Percentiles rank a stretch among this genome's conserved stretches.
phyloP scores from a whole-genome alignment of 179 eudicot genomes.

The Carnegiea gigantea region DNA sequence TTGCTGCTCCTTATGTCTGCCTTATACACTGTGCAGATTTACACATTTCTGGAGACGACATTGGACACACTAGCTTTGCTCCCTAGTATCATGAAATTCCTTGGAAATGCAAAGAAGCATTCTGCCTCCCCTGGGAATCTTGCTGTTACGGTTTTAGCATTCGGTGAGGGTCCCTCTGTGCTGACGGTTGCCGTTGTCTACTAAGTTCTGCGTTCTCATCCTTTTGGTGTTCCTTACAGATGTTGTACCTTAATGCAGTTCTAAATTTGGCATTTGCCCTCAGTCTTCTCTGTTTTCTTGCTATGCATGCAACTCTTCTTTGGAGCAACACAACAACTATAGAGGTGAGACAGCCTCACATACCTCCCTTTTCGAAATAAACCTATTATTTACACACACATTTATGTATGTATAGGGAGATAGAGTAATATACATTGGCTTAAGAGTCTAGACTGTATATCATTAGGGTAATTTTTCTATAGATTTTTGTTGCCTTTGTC shows the following conservation, averaged over 20 bases:
- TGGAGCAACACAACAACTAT: conserved; percentile 88
- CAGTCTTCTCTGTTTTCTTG: conserved; percentile 81
- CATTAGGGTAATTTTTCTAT: too few relatives aligned
- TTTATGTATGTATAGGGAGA: too few relatives aligned
- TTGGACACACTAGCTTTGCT: conserved; percentile 73
- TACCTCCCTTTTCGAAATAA: not conserved
- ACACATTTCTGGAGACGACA: conserved; percentile 73
- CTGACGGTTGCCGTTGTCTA: conserved; percentile 1
- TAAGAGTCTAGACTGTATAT: too few relatives aligned
- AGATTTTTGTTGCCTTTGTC: too few relatives aligned
- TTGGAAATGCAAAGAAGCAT: conserved; percentile 54
- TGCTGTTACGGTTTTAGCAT: conserved; percentile 74
- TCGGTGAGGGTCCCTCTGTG: conserved; percentile 44
- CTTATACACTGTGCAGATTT: conserved; percentile 44
- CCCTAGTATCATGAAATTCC: conserved; percentile 63
- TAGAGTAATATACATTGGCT: too few relatives aligned
- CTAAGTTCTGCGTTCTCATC: conserved; percentile 30
- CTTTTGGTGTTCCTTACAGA: conserved; percentile 46
- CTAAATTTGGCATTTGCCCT: conserved; percentile 83
- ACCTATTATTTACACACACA: too few relatives aligned
- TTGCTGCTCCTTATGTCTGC: not conserved
- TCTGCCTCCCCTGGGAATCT: conserved; percentile 64
- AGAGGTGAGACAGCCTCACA: conserved; percentile 51
- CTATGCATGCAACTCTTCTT: conserved; percentile 79
- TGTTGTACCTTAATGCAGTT: conserved; percentile 74